Conservation (phyloP, 2,329 filamentous ascomycete species). For the Botrytis elliptica region DNA sequence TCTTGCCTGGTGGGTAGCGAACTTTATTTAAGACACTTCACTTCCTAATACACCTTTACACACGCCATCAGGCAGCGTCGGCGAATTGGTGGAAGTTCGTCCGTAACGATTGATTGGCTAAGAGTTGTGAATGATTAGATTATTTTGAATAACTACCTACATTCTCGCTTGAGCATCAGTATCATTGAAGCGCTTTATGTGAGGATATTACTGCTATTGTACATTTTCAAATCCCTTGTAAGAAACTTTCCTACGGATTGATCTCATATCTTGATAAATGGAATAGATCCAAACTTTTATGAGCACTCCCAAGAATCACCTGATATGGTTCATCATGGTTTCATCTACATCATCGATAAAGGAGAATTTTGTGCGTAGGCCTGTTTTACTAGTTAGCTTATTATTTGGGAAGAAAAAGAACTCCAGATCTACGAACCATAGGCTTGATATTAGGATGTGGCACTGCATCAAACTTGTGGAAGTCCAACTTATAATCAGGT, state of each 20-base stretch:
- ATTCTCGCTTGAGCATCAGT: neutral
- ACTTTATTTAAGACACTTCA: neutral
- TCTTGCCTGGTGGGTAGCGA: neutral
- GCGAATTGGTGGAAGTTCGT: neutral
- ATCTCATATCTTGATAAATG: constrained; percentile 14
- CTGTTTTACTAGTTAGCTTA: constrained; percentile 43
- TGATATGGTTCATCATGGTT: neutral
- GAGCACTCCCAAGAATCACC: neutral
- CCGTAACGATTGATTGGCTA: neutral
- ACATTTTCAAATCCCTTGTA: constrained; percentile 12
- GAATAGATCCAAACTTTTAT: constrained; percentile 13
- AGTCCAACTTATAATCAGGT: constrained; percentile 85
- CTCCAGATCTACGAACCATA: constrained; percentile 58
- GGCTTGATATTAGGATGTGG: constrained; percentile 94
- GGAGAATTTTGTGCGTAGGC: constrained; percentile 84
- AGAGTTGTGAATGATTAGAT: neutral
- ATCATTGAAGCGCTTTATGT: neutral
- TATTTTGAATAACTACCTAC: constrained; percentile 11
- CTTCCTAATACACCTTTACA: neutral
- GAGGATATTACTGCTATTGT: constrained; percentile 10
- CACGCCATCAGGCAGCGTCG: neutral
- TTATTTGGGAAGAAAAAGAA: neutral
- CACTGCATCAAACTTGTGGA: constrained; percentile 92
- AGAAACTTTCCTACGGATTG: neutral
- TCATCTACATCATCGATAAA: constrained; percentile 51